These are phyloP conservation scores for Talaromyces proteolyticus DNA, from an alignment of 495 filamentous ascomycete genomes.

Conservation along the genomic window DNA sequence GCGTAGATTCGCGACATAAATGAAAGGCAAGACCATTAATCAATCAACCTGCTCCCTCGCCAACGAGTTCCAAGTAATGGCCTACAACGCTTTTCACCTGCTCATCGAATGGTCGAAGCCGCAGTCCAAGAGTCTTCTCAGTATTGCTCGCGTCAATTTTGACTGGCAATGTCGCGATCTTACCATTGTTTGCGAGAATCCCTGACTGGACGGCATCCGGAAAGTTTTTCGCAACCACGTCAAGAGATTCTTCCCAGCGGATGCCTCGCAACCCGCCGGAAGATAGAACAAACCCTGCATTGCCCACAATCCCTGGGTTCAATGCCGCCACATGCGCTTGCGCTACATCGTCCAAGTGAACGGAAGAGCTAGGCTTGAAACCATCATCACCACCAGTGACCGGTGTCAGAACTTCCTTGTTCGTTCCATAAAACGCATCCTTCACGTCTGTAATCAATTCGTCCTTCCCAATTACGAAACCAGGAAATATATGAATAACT, in stretches of 20 bases:
- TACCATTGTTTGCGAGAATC: slow-evolving; percentile 30
- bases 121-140: slow-evolving; percentile 34
- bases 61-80: slow-evolving; percentile 24
- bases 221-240: slow-evolving; percentile 30
- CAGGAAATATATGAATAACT: slow-evolving; percentile 13
- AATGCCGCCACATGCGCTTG: slow-evolving; percentile 16
- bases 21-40: too few species aligned
- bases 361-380: too few species aligned
- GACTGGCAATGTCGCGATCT: slow-evolving; percentile 4
- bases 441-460: slow-evolving; percentile 6
- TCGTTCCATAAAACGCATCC: background rate
- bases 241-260: slow-evolving; percentile 38
- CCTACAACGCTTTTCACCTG: slow-evolving; percentile 24
- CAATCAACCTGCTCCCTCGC: too few species aligned
- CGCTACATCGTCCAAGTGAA: slow-evolving; percentile 19
- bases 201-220: slow-evolving; percentile 30
- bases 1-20: too few species aligned
- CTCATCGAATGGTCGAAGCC: slow-evolving; percentile 37
- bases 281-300: slow-evolving; percentile 11
- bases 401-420: background rate
- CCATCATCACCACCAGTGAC: too few species aligned
- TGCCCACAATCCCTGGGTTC: slow-evolving; percentile 5
- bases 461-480: slow-evolving; percentile 14
- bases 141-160: slow-evolving; percentile 31
- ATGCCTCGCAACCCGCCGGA: slow-evolving; percentile 35